A percentile compares a stretch with the other conserved stretches of the same genome.
Evolutionary conservation across 2,329 filamentous ascomycete species (phyloP).

Genomic region (Gnomoniopsis sp.): DNA sequence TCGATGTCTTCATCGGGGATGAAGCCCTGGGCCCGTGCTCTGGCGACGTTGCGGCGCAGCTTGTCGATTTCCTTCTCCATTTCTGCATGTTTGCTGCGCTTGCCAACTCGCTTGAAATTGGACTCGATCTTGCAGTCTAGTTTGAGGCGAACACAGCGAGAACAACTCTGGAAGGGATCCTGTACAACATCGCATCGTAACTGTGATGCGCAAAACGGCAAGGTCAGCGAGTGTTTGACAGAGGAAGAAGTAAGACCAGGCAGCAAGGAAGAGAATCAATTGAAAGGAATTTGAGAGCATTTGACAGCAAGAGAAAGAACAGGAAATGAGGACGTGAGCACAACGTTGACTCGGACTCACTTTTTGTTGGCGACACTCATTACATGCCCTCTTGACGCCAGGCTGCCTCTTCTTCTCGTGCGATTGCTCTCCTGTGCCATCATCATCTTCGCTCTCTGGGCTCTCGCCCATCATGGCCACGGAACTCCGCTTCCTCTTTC

Average conservation of each 20-base stretch:
- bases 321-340: not conserved
- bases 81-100: constrained; percentile 78
- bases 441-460: constrained; percentile 57
- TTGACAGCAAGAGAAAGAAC: not conserved
- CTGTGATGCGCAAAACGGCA: constrained; percentile 36
- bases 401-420: constrained; percentile 62
- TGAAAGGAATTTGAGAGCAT: not conserved
- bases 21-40: constrained; percentile 58
- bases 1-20: constrained; percentile 50
- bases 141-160: constrained; percentile 73
- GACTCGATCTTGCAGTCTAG: constrained; percentile 83
- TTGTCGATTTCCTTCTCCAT: constrained; percentile 81
- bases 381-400: constrained; percentile 75
- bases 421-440: constrained; percentile 43
- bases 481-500: constrained; percentile 60
- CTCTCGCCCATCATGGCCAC: constrained; percentile 49
- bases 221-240: constrained; percentile 14
- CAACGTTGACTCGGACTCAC: constrained; percentile 44
- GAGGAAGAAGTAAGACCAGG: not conserved
- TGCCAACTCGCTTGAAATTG: constrained; percentile 79
- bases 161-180: constrained; percentile 74
- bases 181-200: constrained; percentile 81
- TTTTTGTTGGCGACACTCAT: constrained; percentile 84
- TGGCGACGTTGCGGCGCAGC: constrained; percentile 58
- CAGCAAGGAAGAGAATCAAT: not conserved